Evolutionary conservation across 2,329 filamentous ascomycete species (phyloP), one percentile per base, ranked within the genome.

Genomic region (Tolypocladium sp.): DNA sequence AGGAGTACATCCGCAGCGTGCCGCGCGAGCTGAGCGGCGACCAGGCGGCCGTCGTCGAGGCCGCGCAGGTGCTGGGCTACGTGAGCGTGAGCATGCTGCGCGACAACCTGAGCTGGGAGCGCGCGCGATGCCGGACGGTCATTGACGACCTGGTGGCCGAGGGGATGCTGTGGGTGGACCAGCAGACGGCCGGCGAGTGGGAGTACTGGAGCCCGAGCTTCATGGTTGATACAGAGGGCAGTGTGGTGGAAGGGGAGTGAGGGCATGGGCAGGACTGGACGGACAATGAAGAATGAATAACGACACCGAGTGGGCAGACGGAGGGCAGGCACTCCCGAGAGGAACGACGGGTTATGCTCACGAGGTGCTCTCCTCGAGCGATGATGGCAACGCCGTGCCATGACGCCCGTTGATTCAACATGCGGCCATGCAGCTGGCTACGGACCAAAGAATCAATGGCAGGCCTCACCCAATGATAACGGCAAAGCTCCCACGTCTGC

Each of bases 21-120:
- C 94, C 94, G 1, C 94, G 95, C 72, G 94, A 99, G 75, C 82
- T 99, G 62, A 97, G 96, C 71, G 92, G 86, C 17, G 94, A 99
- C 71, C 94, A 99, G 77, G 90, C 90, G 56, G 90, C 88, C 2
- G 93, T 96, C 15, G 82, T 99, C 8, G 94, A 97, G 77, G 92
- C 90, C 1, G 91, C 91, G 9, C 91, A 97, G 73, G 80, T 97
- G 12, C 78, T 97, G 12, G 93, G 94, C 1, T 96, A 91, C 69
- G 90, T 97, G 57, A 96, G 88, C 60, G 84, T 96, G 20, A 89
- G 89, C 1, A 95, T 97, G 89, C 76, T 99, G 58, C 87, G 89
- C 74, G 76, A 89, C 56, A 99, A 99, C 71, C 75, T 99, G 35
- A 82, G 80, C 20, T 99, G 94, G 94, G 87, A 93, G 65, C 79